These are phyloP conservation scores for Podaxis rugospora DNA, from an alignment of 768 basidiomycete species.

Conservation along the genomic window DNA sequence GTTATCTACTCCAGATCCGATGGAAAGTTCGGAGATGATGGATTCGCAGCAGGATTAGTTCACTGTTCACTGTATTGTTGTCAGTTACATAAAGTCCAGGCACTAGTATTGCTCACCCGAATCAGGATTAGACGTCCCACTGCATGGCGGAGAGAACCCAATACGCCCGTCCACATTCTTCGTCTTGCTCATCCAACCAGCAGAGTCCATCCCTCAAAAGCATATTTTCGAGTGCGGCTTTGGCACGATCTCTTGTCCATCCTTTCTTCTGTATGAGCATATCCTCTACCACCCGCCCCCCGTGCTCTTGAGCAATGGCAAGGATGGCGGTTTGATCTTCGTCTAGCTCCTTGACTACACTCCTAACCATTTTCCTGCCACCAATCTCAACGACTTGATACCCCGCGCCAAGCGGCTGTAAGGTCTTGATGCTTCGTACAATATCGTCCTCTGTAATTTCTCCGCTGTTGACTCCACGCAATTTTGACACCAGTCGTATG, in stretches of 20 bases:
- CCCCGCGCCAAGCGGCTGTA: constrained; percentile 87
- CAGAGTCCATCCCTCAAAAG: constrained; percentile 86
- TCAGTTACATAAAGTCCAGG: background rate
- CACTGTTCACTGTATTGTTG: constrained; percentile 4
- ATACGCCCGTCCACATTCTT: constrained; percentile 58
- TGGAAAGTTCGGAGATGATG: constrained; percentile 11
- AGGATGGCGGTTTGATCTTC: constrained; percentile 84
- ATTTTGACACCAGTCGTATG: constrained; percentile 67
- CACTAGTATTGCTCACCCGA: background rate
- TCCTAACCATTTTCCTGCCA: constrained; percentile 78
- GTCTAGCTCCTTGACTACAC: constrained; percentile 87
- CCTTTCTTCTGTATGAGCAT: constrained; percentile 54
- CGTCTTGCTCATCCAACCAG: constrained; percentile 93
- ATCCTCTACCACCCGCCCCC: constrained; percentile 67
- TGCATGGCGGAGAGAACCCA: constrained; percentile 88
- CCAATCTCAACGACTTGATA: constrained; percentile 79
- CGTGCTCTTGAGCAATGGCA: constrained; percentile 62
- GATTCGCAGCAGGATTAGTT: constrained; percentile 7
- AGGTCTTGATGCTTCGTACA: constrained; percentile 74
- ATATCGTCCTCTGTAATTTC: constrained; percentile 85
- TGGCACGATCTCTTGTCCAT: constrained; percentile 78
- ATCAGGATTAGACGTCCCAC: constrained; percentile 58
- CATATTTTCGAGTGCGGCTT: constrained; percentile 84
- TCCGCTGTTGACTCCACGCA: constrained; percentile 67
- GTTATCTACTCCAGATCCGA: constrained; percentile 20